Base-by-base conservation (phyloP, 805 yeast genomes). In the Debaryomyces hansenii region DNA sequence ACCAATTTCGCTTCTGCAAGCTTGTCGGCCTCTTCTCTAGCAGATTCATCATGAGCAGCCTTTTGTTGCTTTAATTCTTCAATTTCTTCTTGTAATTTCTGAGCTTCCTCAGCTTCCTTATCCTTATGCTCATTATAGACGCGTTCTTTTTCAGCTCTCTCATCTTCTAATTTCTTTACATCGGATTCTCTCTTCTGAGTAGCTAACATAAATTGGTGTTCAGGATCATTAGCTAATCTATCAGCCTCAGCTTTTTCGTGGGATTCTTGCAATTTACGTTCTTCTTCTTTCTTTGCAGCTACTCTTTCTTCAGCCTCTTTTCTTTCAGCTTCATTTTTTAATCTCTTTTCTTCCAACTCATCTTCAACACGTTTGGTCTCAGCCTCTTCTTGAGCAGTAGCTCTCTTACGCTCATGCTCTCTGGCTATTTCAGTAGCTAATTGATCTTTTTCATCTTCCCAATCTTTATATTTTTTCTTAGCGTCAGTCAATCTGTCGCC, bases 401-500 rank as follows among this genome's bases (percentile, higher is more conserved):
- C 59, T 48, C 72, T 63, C 45, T 70, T 55, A 44, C 62, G 64
- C 50, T 60, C 69, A 45, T 68, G 70, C 18, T 62, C 72, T 43
- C 57, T 60, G 4, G 68, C 68, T 24, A 66, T 60, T 37, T 66
- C 57, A 37, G 59, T 63, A n/a, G 75, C 73, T n/a, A 77, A 59
- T n/a, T 60, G 68, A 39, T 69, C 66, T 60, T 69, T 68, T 50
- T 79, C 82, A 4, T 55, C 55, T 49, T 72, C 69, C 84, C 84
- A 80, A 16, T 60, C 60, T 21, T 53, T 45, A 43, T 58, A 64
- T 39, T 76, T 62, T 37, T 70, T 58, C 51, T 70, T 63, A 15
- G 83, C 83, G 7, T 64, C 70, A 16, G 52, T 54, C 46, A 75
- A 68, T 52, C 77, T 68, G 1, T 49, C 42, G 2, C 56, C 53